Evolutionary conservation across 1,284 basidiomycete genomes (phyloP).

Genomic region (Macrocybe sp.): DNA sequence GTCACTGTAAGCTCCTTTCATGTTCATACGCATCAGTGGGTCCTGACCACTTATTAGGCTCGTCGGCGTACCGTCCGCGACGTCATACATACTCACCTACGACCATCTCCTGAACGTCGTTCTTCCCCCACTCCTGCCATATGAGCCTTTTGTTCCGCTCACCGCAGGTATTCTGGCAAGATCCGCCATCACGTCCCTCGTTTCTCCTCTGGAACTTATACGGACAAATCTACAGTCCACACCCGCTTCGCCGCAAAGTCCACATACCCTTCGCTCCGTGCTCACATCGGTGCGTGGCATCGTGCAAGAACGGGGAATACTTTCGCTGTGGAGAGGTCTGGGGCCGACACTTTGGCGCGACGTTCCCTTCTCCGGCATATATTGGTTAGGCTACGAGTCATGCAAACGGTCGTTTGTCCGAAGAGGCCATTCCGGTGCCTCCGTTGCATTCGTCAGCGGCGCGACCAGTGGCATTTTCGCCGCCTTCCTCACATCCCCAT

Average conservation of each 20-base stretch:
- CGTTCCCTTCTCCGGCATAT: slow-evolving; percentile 94
- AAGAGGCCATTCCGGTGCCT: slow-evolving; percentile 57
- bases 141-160: slow-evolving; percentile 66
- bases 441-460: slow-evolving; percentile 78
- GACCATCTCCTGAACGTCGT: slow-evolving; percentile 75
- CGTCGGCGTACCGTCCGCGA: slow-evolving; percentile 91
- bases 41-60: slow-evolving; percentile 41
- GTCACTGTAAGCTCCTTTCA: slow-evolving; percentile 58
- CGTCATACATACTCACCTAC: slow-evolving; percentile 95
- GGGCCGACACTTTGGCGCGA: slow-evolving; percentile 94
- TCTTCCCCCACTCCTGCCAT: slow-evolving; percentile 54
- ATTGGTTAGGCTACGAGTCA: slow-evolving; percentile 79
- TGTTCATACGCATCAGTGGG: background rate
- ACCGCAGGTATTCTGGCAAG: slow-evolving; percentile 82
- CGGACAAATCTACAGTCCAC: slow-evolving; percentile 93
- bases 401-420: slow-evolving; percentile 53
- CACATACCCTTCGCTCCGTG: slow-evolving; percentile 72
- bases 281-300: slow-evolving; percentile 57
- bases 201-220: slow-evolving; percentile 90
- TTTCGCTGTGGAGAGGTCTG: slow-evolving; percentile 86
- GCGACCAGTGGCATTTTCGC: slow-evolving; percentile 79
- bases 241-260: slow-evolving; percentile 57
- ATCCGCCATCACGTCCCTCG: slow-evolving; percentile 73
- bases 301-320: slow-evolving; percentile 59
- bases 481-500: slow-evolving; percentile 89